phyloP scores from a whole-genome alignment of 176 grass and related monocot genomes.

The Oryza punctata region DNA sequence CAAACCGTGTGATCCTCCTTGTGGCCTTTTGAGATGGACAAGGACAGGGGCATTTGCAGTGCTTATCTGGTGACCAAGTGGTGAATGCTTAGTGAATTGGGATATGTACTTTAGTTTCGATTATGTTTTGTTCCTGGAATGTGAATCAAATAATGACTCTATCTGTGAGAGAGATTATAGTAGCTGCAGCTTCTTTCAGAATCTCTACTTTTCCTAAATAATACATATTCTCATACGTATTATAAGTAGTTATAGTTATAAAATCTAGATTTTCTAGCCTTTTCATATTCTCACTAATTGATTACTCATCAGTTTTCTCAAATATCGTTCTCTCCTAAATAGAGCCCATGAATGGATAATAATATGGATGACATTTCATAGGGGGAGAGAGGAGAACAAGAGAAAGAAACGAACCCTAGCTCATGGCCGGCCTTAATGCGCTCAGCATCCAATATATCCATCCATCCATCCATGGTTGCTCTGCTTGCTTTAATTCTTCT shows the following conservation, averaged over 20 bases:
- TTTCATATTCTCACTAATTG: too few relatives aligned
- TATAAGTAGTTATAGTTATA: too few relatives aligned
- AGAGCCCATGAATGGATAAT: background rate
- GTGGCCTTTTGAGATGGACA: background rate
- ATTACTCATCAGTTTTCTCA: too few relatives aligned
- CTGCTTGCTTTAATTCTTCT: background rate
- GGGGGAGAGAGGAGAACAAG: background rate
- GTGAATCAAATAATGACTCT: conserved; percentile 11
- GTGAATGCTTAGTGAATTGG: background rate
- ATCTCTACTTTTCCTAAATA: too few relatives aligned
- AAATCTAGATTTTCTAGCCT: too few relatives aligned
- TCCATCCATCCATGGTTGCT: background rate
- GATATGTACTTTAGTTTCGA: background rate
- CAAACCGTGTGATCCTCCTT: background rate
- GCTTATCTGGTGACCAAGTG: conserved; percentile 7
- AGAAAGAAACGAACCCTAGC: conserved; percentile 1
- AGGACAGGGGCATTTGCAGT: background rate
- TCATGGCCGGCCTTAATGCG: background rate
- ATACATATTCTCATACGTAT: too few relatives aligned
- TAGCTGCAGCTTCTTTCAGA: too few relatives aligned
- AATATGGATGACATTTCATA: background rate
- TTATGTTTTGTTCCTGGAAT: background rate
- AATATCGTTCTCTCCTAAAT: too few relatives aligned
- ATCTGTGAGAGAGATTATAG: too few relatives aligned
- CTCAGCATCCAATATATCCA: conserved; percentile 3